Evolutionary conservation across 2,329 filamentous ascomycete genomes (phyloP).

Genomic region (Cercospora citrullina): DNA sequence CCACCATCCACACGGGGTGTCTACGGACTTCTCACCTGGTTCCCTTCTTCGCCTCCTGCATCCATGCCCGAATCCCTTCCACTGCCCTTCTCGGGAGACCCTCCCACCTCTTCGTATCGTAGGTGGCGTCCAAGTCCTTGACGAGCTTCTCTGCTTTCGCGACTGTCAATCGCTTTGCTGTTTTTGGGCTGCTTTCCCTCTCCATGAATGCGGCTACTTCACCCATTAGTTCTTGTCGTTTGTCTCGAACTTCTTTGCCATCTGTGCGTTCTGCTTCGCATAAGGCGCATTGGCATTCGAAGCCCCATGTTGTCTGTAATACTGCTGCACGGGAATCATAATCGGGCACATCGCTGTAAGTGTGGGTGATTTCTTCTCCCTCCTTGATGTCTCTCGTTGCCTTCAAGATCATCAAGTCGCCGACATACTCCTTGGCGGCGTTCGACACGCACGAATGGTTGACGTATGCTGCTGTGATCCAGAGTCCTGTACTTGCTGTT

Average conservation of each 20-base stretch:
- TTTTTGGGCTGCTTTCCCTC: slow-evolving; percentile 6
- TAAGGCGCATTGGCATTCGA: slow-evolving; percentile 23
- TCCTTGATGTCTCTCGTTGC: slow-evolving; percentile 47
- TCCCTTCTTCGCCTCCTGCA: slow-evolving; percentile 17
- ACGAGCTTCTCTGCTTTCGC: slow-evolving; percentile 20
- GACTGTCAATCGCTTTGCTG: slow-evolving; percentile 19
- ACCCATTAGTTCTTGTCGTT: slow-evolving; percentile 19
- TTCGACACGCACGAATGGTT: slow-evolving; percentile 57
- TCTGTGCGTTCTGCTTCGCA: slow-evolving; percentile 26
- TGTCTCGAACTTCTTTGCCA: slow-evolving; percentile 18
- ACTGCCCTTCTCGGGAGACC: slow-evolving; percentile 21
- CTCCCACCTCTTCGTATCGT: slow-evolving; percentile 23
- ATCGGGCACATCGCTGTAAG: slow-evolving; percentile 32
- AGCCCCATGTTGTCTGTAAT: slow-evolving; percentile 26
- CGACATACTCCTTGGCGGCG: slow-evolving; percentile 52
- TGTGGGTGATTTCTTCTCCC: slow-evolving; percentile 48
- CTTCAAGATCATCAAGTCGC: slow-evolving; percentile 56
- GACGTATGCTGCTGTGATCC: slow-evolving; percentile 51
- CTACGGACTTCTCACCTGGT: background rate
- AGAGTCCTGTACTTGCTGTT: slow-evolving; percentile 45
- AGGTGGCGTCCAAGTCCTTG: slow-evolving; percentile 21
- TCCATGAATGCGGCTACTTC: slow-evolving; percentile 19
- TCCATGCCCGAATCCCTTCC: slow-evolving; percentile 18
- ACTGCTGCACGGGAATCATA: slow-evolving; percentile 15
- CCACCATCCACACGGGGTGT: too few species aligned